These are phyloP conservation scores for Cornus suecica DNA, from an alignment of 148 eudicot species.

Conservation along the genomic window DNA sequence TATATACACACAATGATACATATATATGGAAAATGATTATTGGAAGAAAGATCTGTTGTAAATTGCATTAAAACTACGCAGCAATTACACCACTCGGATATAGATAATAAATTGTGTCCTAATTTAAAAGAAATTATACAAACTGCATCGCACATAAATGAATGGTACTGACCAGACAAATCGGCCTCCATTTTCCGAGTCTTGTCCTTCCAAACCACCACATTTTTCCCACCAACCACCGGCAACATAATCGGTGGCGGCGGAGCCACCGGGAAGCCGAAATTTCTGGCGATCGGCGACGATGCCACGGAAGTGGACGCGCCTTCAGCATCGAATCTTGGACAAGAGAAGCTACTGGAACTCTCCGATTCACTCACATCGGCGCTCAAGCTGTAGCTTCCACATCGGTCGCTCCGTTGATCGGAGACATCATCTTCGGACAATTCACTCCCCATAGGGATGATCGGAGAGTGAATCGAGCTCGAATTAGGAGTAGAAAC, in stretches of 20 bases:
- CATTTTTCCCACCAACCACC: constrained; percentile 37
- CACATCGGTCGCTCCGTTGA: constrained; percentile 14
- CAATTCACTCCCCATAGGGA: constrained; percentile 20
- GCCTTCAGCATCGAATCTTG: background rate
- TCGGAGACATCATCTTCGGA: constrained; percentile 21
- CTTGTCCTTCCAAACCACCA: constrained; percentile 51
- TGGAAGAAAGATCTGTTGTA: background rate
- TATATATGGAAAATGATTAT: background rate
- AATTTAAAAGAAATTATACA: background rate
- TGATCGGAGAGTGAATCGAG: background rate
- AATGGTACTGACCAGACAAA: constrained; percentile 46
- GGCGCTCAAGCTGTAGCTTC: constrained; percentile 29
- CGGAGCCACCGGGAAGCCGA: constrained; percentile 7
- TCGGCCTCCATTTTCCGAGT: constrained; percentile 32
- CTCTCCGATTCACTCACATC: constrained; percentile 34
- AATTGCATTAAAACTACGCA: background rate
- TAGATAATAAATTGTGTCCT: background rate
- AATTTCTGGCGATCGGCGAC: constrained; percentile 8
- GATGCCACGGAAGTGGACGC: constrained; percentile 21
- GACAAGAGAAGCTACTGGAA: constrained; percentile 16
- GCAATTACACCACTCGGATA: background rate
- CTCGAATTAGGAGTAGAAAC: too few species aligned
- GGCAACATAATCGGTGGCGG: constrained; percentile 18
- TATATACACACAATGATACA: background rate
- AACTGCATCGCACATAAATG: too few species aligned